A percentile compares a stretch with the other conserved stretches of the same genome.
Evolutionary conservation across 2,329 filamentous ascomycete species (phyloP).

Genomic region (Diaporthe nobilis): DNA sequence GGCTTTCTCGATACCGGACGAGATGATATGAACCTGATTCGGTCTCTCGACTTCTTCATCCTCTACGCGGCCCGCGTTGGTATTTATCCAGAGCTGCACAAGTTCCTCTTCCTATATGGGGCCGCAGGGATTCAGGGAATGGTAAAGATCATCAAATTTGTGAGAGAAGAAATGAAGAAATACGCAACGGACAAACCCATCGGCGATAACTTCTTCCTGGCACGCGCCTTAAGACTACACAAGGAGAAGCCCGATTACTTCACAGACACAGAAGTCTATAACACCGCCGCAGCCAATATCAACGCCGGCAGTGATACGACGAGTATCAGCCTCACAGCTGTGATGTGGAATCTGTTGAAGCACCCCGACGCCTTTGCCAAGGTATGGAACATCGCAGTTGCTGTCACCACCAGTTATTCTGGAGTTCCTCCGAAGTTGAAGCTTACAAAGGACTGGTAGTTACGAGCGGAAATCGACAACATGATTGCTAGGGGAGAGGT

Average conservation of each 20-base stretch:
- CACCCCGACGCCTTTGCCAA: constrained; percentile 48
- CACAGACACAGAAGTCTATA: constrained; percentile 43
- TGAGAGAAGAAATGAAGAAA: constrained; percentile 3
- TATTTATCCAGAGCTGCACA: constrained; percentile 27
- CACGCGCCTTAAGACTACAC: constrained; percentile 3
- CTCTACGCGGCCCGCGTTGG: constrained; percentile 24
- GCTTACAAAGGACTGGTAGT: constrained; percentile 29
- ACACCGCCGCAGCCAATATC: constrained; percentile 47
- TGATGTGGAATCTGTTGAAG: constrained; percentile 49
- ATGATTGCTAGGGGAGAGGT: constrained; percentile 44
- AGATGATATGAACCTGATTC: constrained; percentile 22
- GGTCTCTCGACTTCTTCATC: constrained; percentile 7
- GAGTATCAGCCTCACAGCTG: constrained; percentile 50
- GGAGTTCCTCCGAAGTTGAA: not conserved
- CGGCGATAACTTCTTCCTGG: constrained; percentile 15
- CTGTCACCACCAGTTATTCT: not conserved
- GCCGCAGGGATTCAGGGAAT: constrained; percentile 6
- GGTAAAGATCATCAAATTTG: constrained; percentile 10
- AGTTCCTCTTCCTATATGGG: constrained; percentile 11
- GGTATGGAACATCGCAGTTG: not conserved
- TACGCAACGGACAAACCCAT: not conserved
- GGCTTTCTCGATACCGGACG: constrained; percentile 35
- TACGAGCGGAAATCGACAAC: constrained; percentile 55
- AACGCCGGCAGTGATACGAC: constrained; percentile 55
- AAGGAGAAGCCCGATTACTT: constrained; percentile 23